Percentiles rank a stretch among this genome's conserved stretches.
phyloP scores from a whole-genome alignment of 2,329 filamentous ascomycete genomes.

The Pseudocercospora fijiensis region DNA sequence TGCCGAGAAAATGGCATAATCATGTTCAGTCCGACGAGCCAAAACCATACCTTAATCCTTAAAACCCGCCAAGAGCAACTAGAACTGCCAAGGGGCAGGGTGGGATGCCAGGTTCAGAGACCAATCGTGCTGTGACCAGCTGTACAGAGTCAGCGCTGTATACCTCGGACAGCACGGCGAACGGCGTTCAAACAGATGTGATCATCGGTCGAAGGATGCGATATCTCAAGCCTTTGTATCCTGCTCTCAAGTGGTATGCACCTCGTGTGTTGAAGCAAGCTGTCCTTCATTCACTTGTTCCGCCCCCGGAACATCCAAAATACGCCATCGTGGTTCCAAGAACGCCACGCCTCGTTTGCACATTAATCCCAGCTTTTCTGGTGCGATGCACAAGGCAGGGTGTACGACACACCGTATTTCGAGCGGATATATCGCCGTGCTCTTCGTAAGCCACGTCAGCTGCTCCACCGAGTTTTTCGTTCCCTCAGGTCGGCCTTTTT shows the following conservation, averaged over 20 bases:
- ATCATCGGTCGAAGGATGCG: constrained; percentile 1
- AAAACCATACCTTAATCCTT: neutral
- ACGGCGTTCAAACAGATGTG: neutral
- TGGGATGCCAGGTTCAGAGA: neutral
- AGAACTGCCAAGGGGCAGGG: constrained; percentile 3
- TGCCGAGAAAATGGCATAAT: constrained; percentile 9
- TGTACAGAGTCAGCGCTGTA: neutral
- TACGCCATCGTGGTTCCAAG: constrained; percentile 12
- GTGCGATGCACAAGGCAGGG: constrained; percentile 12
- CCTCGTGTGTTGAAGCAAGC: neutral
- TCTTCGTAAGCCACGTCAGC: constrained; percentile 11
- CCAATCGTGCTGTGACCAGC: constrained; percentile 1
- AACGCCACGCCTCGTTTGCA: constrained; percentile 15
- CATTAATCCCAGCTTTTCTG: constrained; percentile 9
- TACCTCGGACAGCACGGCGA: neutral
- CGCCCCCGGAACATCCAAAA: constrained; percentile 8
- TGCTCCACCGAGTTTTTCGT: neutral
- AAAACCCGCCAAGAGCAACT: constrained; percentile 2
- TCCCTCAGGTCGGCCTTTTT: neutral
- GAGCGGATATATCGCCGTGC: neutral
- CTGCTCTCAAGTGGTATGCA: neutral
- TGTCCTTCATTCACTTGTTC: constrained; percentile 2
- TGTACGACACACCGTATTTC: constrained; percentile 3
- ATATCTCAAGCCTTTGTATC: neutral
- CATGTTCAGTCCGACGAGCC: constrained; percentile 5